A percentile compares a stretch with the other conserved stretches of the same genome.
These are phyloP conservation scores for Phytophthora pisi DNA, from an alignment of 352 stramenopile genomes.

Conservation along the genomic window DNA sequence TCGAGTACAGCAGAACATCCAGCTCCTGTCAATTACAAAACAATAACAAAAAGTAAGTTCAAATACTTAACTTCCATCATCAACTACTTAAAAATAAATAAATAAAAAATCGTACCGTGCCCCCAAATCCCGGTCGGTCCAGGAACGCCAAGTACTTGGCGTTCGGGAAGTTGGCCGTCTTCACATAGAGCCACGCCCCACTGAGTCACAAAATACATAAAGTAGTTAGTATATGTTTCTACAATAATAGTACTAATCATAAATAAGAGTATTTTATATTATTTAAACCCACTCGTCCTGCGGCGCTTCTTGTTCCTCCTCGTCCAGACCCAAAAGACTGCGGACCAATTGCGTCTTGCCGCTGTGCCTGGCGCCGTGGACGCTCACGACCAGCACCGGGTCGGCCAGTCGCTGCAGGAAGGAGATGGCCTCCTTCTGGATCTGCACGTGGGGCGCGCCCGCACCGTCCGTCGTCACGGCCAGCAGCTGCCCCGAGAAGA, in stretches of 20 bases:
- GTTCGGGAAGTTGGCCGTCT: conserved; percentile 60
- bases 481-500: conserved; percentile 74
- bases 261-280: too few species aligned
- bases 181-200: conserved; percentile 79
- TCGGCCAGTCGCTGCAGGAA: conserved; percentile 78
- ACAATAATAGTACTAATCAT: too few species aligned
- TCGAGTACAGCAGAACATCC: conserved; percentile 68
- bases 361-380: conserved; percentile 64
- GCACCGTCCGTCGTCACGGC: conserved; percentile 47
- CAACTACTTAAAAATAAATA: not conserved
- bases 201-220: conserved; percentile 12
- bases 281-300: conserved; percentile 2
- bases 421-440: conserved; percentile 70
- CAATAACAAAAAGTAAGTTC: not conserved
- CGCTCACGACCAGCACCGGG: conserved; percentile 68
- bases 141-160: conserved; percentile 79
- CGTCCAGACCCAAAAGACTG: conserved; percentile 36
- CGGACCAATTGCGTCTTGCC: conserved; percentile 61
- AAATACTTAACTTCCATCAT: too few species aligned
- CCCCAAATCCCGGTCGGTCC: conserved; percentile 56
- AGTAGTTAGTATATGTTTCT: not conserved
- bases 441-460: conserved; percentile 53
- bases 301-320: conserved; percentile 21
- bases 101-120: conserved; percentile 23
- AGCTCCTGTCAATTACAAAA: conserved; percentile 41